Base-by-base conservation (phyloP, 768 basidiomycete species). In the Rhodosporidiobolus odoratus region DNA sequence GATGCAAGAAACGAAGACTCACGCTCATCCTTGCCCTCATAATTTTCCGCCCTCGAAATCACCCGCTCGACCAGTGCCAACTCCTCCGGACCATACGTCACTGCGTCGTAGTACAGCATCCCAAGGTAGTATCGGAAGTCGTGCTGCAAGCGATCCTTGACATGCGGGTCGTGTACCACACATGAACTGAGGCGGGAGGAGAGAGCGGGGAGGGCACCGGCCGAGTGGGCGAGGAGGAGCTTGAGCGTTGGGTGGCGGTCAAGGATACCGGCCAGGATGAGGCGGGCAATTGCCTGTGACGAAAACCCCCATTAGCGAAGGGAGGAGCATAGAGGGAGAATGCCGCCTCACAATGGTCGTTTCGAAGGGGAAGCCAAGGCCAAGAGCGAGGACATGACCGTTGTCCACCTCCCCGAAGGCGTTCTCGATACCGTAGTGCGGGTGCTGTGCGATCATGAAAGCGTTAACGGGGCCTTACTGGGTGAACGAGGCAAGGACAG, bases 51-150 rank as follows among this genome's bases (percentile, higher is more conserved):
- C 16, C 91, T 85, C 53, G 84, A 84, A 50, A 91, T 83, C 17
- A 86, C 84, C 67, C 88, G 85, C 73, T 87, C 86, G 50, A 88
- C 88, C 72, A 92, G 91, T 9, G 84, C 86, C 50, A 93, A 82
- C 77, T 93, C 92, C 75, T 91, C 91, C 0, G 90, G 81, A 2
- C 91, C 92, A 79, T 93, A 93, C 12, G 89, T 86, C n/a, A 94
- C 89, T 2, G 91, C 90, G 76, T 93, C 92, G 76, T 87, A 86
- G 76, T 87, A 91, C 23, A 93, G 82, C 78, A 84, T 86, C 0
- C 89, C 89, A 27, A 93, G 75, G 70, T 92, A 93, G 77, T 86
- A 90, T 45, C 92, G 85, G 32, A 89, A 89, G 78, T 94, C 91
- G 75, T 91, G 88, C 77, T 86, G 82, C 52, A 93, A 82, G 50